A percentile compares a stretch with the other conserved stretches of the same genome.
These are phyloP conservation scores for Monascus purpureus DNA, from an alignment of 495 filamentous ascomycete species.

Conservation along the genomic window DNA sequence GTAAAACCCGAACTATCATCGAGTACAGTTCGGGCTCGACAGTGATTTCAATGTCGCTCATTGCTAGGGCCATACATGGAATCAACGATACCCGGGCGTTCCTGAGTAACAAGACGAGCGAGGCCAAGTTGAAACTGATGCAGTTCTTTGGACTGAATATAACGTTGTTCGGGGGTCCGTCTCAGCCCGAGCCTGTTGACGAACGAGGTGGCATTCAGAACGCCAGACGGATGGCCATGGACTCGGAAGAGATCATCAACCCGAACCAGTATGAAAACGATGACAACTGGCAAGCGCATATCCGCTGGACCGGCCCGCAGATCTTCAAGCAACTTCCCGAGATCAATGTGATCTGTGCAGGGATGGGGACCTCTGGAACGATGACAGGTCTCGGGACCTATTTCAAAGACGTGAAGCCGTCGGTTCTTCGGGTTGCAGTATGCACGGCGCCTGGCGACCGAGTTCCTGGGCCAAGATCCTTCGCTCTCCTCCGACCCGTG, in stretches of 20 bases:
- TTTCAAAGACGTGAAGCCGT: slow-evolving; percentile 39
- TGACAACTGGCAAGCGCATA: slow-evolving; percentile 45
- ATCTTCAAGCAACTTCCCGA: slow-evolving; percentile 43
- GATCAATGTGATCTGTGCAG: slow-evolving; percentile 42
- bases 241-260: slow-evolving; percentile 30
- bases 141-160: slow-evolving; percentile 46
- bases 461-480: slow-evolving; percentile 42
- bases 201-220: slow-evolving; percentile 37
- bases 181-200: slow-evolving; percentile 43
- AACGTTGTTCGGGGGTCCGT: slow-evolving; percentile 41
- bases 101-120: slow-evolving; percentile 45
- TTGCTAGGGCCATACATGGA: slow-evolving; percentile 38
- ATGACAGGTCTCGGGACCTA: slow-evolving; percentile 41
- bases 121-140: slow-evolving; percentile 38
- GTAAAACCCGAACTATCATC: slow-evolving; percentile 35
- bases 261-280: slow-evolving; percentile 48
- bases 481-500: slow-evolving; percentile 34
- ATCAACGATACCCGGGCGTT: slow-evolving; percentile 40
- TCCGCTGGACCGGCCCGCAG: slow-evolving; percentile 46
- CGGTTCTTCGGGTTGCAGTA: slow-evolving; percentile 35
- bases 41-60: slow-evolving; percentile 44
- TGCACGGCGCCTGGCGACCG: slow-evolving; percentile 42
- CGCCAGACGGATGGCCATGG: slow-evolving; percentile 23
- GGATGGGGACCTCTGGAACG: slow-evolving; percentile 41
- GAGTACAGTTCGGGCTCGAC: slow-evolving; percentile 52